Base-by-base conservation (phyloP, 495 filamentous ascomycete genomes). In the Rostrohypoxylon terebratum region DNA sequence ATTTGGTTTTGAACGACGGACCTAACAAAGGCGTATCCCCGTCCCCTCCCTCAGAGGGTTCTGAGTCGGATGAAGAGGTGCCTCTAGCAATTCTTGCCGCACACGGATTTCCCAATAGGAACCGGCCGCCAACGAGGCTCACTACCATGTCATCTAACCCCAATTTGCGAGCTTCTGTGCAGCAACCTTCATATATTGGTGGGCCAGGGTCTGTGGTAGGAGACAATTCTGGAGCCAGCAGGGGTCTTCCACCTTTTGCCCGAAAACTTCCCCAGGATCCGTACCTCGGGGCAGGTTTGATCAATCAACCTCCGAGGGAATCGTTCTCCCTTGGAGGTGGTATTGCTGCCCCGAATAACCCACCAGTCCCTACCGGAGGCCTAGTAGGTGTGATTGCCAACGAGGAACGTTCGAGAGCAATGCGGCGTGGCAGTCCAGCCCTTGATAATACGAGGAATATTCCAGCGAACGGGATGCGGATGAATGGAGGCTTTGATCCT, bases 101-200 rank as follows among this genome's bases (percentile, higher is more conserved):
- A 9, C 95, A 98, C 78, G 96, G 96, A 18, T 99, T 99, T 75
- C 96, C 96, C 3, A 90, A 88, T 74, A 93, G 89, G 79, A 91
- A 89, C 69, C 88, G 93, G 33, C 92, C 93, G 10, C 95, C 96
- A 2, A 92, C 86, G 44, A 87, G 90, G 33, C 84, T 93, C 34
- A 86, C 83, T 54, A 89, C 86, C 44, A 85, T 88, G 77, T 88
- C 83, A 57, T 94, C 92, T 11, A 89, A 89, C 54, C 87, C 87
- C 7, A 90, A 89, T 72, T 77, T 91, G 16, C 83, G 88, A 16
- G 85, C 85, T 16, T 72, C 84, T 16, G 76, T 75, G 23, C 28
- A 57, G 42, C 76, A 78, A 14, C 72, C 68, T 13, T 68, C 74
- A 8, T 69, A 66, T 48, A 20, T 66, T 38, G 14, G 53, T 23